phyloP scores from a whole-genome alignment of 2,329 filamentous ascomycete genomes.

The Phaeosphaeriaceae sp. region DNA sequence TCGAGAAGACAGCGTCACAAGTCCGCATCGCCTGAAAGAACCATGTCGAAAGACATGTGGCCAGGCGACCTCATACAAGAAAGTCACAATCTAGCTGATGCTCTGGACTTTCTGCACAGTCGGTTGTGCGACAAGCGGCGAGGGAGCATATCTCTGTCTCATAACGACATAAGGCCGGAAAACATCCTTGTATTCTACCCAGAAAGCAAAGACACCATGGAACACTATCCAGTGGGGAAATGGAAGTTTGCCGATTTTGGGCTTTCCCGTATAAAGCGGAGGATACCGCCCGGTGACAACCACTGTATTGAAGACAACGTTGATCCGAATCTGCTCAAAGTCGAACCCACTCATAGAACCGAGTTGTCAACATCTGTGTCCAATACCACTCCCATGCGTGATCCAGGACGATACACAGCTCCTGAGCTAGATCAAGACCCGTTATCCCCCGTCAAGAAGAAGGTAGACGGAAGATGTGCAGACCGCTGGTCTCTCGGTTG shows the following conservation, averaged over 20 bases:
- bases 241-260: neutral
- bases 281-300: neutral
- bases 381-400: neutral
- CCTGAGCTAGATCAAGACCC: neutral
- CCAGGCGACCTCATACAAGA: neutral
- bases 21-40: neutral
- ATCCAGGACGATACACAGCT: neutral
- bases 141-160: neutral
- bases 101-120: neutral
- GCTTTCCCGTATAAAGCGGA: neutral
- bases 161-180: neutral
- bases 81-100: neutral
- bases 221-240: neutral
- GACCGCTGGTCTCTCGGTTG: slow-evolving; percentile 12
- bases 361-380: neutral
- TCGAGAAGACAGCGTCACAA: neutral
- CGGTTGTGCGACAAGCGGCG: neutral
- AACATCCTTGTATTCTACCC: neutral
- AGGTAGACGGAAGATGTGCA: neutral
- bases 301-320: neutral
- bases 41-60: neutral
- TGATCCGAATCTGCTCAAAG: no score
- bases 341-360: neutral
- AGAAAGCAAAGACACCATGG: neutral
- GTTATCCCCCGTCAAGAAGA: neutral